A percentile compares a stretch with the other conserved stretches of the same genome.
Conservation (phyloP, 2,329 filamentous ascomycete genomes). For the Penicillium hordei region DNA sequence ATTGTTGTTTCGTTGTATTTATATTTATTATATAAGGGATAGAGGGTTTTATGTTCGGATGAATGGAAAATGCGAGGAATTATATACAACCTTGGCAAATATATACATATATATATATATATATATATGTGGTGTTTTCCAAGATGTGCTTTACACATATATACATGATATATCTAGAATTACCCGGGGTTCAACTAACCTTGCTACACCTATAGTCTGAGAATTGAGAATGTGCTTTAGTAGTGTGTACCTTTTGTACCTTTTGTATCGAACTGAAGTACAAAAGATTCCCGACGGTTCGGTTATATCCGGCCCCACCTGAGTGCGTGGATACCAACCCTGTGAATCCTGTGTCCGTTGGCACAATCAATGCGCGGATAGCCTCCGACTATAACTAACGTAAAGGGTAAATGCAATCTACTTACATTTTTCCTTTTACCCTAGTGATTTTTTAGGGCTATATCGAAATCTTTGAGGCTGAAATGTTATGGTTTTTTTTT, state of each 20-base stretch:
- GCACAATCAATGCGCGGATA: too few relatives aligned
- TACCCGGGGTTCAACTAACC: neutral
- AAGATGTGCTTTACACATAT: neutral
- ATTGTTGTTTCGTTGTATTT: neutral
- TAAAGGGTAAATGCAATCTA: neutral
- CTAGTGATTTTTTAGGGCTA: too few relatives aligned
- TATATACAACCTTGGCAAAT: neutral
- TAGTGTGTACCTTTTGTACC: neutral
- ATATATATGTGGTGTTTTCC: neutral
- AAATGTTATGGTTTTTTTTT: too few relatives aligned
- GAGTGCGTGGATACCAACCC: neutral
- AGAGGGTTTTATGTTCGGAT: neutral
- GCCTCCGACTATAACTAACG: neutral
- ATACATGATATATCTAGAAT: too few relatives aligned
- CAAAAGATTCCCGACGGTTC: neutral
- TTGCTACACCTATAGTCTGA: neutral
- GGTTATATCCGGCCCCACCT: neutral
- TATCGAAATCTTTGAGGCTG: too few relatives aligned
- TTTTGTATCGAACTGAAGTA: neutral
- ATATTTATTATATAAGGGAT: neutral
- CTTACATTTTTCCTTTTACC: neutral
- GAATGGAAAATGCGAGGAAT: neutral
- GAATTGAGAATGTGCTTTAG: neutral
- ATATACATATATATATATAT: neutral
- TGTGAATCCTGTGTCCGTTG: too few relatives aligned